Conservation (phyloP, 257 asterid genomes). For the Nicotiana otophora region DNA sequence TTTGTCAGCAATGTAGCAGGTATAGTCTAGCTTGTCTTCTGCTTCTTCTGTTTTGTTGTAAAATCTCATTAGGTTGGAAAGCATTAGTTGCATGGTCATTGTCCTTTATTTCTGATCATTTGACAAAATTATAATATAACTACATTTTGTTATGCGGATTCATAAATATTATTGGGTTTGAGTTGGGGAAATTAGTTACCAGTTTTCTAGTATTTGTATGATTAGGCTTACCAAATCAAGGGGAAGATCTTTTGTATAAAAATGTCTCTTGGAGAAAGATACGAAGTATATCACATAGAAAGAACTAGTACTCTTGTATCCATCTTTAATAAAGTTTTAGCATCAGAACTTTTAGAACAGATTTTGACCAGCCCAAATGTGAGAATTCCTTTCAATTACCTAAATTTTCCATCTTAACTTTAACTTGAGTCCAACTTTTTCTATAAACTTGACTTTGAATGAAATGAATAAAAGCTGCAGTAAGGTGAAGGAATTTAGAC, state of each 20-base stretch:
- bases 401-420: background rate
- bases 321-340: background rate
- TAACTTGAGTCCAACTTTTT: background rate
- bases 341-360: background rate
- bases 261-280: background rate
- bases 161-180: background rate
- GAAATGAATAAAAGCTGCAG: background rate
- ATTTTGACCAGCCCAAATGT: background rate
- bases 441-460: background rate
- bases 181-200: background rate
- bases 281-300: background rate
- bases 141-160: background rate
- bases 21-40: background rate
- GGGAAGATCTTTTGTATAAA: background rate
- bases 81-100: background rate
- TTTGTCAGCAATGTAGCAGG: conserved; percentile 91
- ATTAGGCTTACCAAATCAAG: background rate
- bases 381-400: background rate
- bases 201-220: background rate
- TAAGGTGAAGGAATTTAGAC: background rate
- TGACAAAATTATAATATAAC: background rate
- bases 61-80: background rate
- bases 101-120: background rate
- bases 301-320: background rate
- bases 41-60: background rate